Base-by-base conservation (phyloP, 2,329 filamentous ascomycete genomes). In the Orbilia blumenaviensis region DNA sequence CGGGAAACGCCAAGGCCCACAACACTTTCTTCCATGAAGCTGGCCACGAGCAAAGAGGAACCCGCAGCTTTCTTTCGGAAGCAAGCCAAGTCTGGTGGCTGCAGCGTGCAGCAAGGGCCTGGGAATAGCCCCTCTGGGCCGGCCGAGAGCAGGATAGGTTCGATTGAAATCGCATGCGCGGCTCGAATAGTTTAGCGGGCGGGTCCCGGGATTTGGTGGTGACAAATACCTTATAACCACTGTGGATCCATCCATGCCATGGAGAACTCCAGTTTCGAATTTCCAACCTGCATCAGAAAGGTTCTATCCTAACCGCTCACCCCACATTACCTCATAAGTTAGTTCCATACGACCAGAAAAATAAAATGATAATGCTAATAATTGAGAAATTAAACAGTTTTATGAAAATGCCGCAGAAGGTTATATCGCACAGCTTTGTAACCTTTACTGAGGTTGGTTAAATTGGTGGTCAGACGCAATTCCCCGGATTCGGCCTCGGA, bases 181-280 rank as follows among this genome's bases (percentile, higher is more conserved):
- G 71, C 71, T 67, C 63, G 71, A 62, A 42, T 29, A 27, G 46
- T 38, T 27, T 42, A 25, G 25, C 61, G 56, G 48, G 69, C 63
- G 63, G 61, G 62, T 74, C 61, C 54, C 67, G 46, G 69, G 71
- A 75, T 75, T 60, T 52, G 62, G 58, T 34, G 46, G 71, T 75
- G 71, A 75, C 71, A 75, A 75, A 75, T 75, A 75, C 71, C 69
- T 32, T 63, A 63, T 63, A 63, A 62, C 34, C 38, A 58, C 32
- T 29, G 71, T 75, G n/a, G n/a, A n/a, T n/a, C n/a, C n/a, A n/a
- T n/a, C n/a, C n/a, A n/a, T n/a, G n/a, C n/a, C n/a, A n/a, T n/a
- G 71, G 71, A 68, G 62, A 36, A 25, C 63, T 32, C 36, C 32
- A 32, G 34, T 69, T 64, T 60, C 60, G 29, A 41, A 50, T 60